Evolutionary conservation across 129 eudicot genomes (phyloP).

Genomic region (Centella asiatica): DNA sequence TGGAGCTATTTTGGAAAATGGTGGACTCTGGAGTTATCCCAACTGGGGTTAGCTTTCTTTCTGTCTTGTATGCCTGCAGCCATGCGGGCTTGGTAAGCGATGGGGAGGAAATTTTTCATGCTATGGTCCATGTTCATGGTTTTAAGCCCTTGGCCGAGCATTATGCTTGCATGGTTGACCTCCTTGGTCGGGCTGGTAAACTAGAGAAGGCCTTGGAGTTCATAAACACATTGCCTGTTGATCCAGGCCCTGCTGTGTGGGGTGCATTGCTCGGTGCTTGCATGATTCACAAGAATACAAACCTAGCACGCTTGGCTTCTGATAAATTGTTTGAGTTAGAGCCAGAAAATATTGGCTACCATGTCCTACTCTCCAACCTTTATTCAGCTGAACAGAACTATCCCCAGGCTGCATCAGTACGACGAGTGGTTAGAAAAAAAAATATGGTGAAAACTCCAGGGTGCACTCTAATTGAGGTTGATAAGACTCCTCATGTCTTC

Average conservation of each 20-base stretch:
- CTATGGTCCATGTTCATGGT: conserved; percentile 63
- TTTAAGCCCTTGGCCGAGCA: conserved; percentile 68
- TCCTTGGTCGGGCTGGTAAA: conserved; percentile 80
- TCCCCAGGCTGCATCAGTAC: conserved; percentile 60
- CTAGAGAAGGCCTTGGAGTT: conserved; percentile 63
- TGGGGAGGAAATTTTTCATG: conserved; percentile 57
- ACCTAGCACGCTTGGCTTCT: conserved; percentile 74
- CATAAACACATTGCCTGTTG: conserved; percentile 55
- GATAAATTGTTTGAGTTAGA: conserved; percentile 68
- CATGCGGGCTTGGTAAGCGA: conserved; percentile 79
- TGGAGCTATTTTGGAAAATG: conserved; percentile 53
- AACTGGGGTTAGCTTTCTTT: conserved; percentile 59
- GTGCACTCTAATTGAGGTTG: conserved; percentile 73
- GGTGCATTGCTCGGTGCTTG: conserved; percentile 90
- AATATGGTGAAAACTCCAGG: conserved; percentile 72
- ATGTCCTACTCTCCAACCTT: conserved; percentile 77
- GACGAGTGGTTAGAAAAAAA: conserved; percentile 59
- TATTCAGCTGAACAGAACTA: conserved; percentile 63
- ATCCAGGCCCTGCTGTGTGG: conserved; percentile 76
- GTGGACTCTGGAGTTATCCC: conserved; percentile 35
- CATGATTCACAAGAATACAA: conserved; percentile 63
- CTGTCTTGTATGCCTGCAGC: conserved; percentile 79
- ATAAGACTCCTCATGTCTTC: conserved; percentile 57
- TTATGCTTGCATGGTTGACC: conserved; percentile 96
- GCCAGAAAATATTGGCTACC: conserved; percentile 75